Conservation (phyloP, 164 flowering plant genomes). For the Stephania japonica region DNA sequence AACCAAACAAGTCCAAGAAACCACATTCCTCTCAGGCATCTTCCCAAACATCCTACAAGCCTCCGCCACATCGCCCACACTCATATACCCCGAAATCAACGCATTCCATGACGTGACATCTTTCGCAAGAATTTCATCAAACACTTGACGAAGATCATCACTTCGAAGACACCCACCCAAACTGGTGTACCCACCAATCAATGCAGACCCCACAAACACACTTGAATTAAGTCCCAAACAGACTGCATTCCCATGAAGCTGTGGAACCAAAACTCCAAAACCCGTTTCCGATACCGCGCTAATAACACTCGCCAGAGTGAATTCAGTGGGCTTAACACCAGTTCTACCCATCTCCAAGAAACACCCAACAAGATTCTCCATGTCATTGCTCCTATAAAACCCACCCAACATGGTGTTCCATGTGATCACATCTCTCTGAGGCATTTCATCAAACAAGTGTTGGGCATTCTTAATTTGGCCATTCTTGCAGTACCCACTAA, state of each 20-base stretch:
- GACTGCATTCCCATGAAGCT: conserved; percentile 43
- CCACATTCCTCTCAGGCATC: conserved; percentile 41
- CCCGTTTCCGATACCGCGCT: conserved; percentile 22
- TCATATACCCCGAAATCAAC: conserved; percentile 46
- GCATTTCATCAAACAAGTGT: conserved; percentile 60
- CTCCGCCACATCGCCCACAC: conserved; percentile 29
- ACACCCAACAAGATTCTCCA: conserved; percentile 16
- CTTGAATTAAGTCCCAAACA: conserved; percentile 28
- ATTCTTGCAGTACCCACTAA: conserved; percentile 23
- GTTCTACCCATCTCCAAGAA: conserved; percentile 33
- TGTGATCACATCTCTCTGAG: conserved; percentile 44
- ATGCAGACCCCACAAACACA: conserved; percentile 46
- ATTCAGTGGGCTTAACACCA: conserved; percentile 35
- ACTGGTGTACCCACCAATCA: conserved; percentile 42
- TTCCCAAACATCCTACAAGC: conserved; percentile 31
- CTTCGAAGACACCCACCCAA: conserved; percentile 20
- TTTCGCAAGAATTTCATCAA: conserved; percentile 39
- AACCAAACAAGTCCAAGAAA: conserved; percentile 56
- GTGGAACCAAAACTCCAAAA: conserved; percentile 35
- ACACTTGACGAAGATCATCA: conserved; percentile 28
- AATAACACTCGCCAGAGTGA: conserved; percentile 40
- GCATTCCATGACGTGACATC: conserved; percentile 45
- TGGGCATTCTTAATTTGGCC: conserved; percentile 28
- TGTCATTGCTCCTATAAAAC: conserved; percentile 23
- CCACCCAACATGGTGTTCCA: conserved; percentile 58